A percentile compares a stretch with the other conserved stretches of the same genome.
Conservation (phyloP, 805 yeast genomes). For the Pichia manshurica region DNA sequence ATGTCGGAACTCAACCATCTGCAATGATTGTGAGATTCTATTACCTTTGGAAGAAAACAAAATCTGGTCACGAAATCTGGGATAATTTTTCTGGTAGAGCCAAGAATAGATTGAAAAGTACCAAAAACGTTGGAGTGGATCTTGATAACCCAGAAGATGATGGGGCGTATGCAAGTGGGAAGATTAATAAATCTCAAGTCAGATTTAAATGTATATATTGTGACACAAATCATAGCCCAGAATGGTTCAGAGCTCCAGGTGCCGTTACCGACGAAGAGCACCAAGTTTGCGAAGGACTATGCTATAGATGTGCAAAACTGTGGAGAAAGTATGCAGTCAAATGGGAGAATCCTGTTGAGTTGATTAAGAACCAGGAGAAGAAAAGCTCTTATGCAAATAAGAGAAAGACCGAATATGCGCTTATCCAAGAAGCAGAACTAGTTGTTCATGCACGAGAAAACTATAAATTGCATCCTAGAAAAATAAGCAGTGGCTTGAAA, state of each 20-base stretch:
- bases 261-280: conserved; percentile 33
- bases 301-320: conserved; percentile 79
- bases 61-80: conserved; percentile 72
- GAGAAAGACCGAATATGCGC: conserved; percentile 60
- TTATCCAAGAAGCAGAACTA: conserved; percentile 52
- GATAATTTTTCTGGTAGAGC: conserved; percentile 70
- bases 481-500: conserved; percentile 1
- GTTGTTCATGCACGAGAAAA: conserved; percentile 46
- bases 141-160: conserved; percentile 56
- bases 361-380: conserved; percentile 42
- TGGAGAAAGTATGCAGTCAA: conserved; percentile 87
- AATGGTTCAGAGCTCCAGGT: conserved; percentile 74
- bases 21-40: conserved; percentile 82
- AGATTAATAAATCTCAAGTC: conserved; percentile 36
- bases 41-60: conserved; percentile 88
- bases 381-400: conserved; percentile 34
- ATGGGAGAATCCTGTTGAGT: conserved; percentile 78
- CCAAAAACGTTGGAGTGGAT: conserved; percentile 40
- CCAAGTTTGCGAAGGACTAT: conserved; percentile 52
- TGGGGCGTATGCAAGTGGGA: conserved; percentile 58
- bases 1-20: conserved; percentile 66
- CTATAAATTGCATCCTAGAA: conserved; percentile 20
- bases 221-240: conserved; percentile 43
- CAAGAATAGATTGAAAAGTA: conserved; percentile 47
- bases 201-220: conserved; percentile 70